phyloP scores from a whole-genome alignment of 2,329 filamentous ascomycete genomes.

The Furcasterigmium sp. region DNA sequence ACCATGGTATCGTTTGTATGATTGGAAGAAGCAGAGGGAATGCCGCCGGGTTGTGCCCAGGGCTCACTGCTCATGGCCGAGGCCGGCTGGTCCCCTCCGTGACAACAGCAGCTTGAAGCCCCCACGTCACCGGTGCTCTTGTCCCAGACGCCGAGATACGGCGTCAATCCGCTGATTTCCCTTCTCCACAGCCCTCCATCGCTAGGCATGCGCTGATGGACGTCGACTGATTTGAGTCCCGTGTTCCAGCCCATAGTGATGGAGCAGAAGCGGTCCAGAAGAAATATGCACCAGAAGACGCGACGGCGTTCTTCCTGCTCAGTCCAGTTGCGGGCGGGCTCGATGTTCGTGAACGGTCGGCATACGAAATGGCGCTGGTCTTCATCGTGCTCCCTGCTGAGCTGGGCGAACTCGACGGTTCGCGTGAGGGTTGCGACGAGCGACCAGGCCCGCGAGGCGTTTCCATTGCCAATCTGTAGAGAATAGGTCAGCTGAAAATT shows the following conservation, averaged over 20 bases:
- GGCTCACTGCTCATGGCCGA: background rate
- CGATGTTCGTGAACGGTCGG: constrained; percentile 17
- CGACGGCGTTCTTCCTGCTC: constrained; percentile 21
- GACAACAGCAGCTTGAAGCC: constrained; percentile 8
- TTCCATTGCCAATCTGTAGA: constrained; percentile 22
- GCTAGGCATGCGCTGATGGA: constrained; percentile 20
- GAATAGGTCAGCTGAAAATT: constrained; percentile 6
- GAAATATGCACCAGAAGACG: constrained; percentile 24
- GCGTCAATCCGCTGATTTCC: constrained; percentile 26
- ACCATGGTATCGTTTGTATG: constrained; percentile 5
- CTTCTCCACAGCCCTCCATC: constrained; percentile 32
- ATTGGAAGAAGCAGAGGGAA: constrained; percentile 4
- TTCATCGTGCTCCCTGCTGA: constrained; percentile 21
- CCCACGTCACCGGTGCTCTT: constrained; percentile 25
- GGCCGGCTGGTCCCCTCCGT: background rate
- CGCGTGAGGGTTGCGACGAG: constrained; percentile 22
- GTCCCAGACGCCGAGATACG: constrained; percentile 36
- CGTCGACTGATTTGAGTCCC: constrained; percentile 23
- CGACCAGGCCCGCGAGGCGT: constrained; percentile 19
- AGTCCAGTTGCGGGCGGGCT: constrained; percentile 19
- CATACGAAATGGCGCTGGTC: background rate
- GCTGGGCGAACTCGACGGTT: constrained; percentile 22
- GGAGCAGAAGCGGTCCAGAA: constrained; percentile 19
- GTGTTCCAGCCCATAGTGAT: constrained; percentile 21
- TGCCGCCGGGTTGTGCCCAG: background rate